These are phyloP conservation scores for Candida schatavii DNA, from an alignment of 805 yeast genomes.

Conservation along the genomic window DNA sequence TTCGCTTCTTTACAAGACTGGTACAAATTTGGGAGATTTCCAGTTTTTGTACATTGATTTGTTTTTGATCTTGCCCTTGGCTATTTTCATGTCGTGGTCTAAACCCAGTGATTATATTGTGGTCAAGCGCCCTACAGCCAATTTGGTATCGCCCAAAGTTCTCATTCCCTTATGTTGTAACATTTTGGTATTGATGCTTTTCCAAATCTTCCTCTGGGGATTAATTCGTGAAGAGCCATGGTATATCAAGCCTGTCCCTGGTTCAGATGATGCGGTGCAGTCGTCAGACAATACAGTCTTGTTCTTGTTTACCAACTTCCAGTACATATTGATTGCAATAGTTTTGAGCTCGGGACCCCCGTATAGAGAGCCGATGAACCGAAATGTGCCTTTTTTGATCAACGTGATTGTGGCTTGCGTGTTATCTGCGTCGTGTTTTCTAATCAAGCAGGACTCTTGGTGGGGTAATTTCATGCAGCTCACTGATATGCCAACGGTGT, in stretches of 20 bases:
- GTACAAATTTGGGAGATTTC: slow-evolving; percentile 93
- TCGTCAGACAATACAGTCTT: slow-evolving; percentile 88
- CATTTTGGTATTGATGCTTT: slow-evolving; percentile 57
- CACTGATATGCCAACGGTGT: slow-evolving; percentile 52
- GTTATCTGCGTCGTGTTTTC: slow-evolving; percentile 55
- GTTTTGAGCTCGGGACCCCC: slow-evolving; percentile 93
- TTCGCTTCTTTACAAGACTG: slow-evolving; percentile 77
- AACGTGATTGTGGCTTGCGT: slow-evolving; percentile 53
- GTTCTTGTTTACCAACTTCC: slow-evolving; percentile 80
- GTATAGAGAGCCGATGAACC: slow-evolving; percentile 70
- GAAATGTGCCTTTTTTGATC: slow-evolving; percentile 67
- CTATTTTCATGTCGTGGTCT: slow-evolving; percentile 98
- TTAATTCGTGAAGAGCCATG: slow-evolving; percentile 58
- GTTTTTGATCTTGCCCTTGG: slow-evolving; percentile 87
- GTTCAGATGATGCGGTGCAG: slow-evolving; percentile 73
- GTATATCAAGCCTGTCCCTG: slow-evolving; percentile 81
- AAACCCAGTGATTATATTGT: slow-evolving; percentile 63
- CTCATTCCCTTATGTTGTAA: slow-evolving; percentile 79
- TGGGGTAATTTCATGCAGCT: slow-evolving; percentile 74
- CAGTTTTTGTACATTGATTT: slow-evolving; percentile 94
- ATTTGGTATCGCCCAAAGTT: slow-evolving; percentile 84
- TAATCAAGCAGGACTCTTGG: slow-evolving; percentile 46
- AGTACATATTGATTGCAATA: slow-evolving; percentile 80
- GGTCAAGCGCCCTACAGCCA: slow-evolving; percentile 86
- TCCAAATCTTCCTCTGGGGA: slow-evolving; percentile 71